Evolutionary conservation across 306 rosid genomes (phyloP), one percentile per base, ranked within the genome.

Genomic region (Vigna hirtella): DNA sequence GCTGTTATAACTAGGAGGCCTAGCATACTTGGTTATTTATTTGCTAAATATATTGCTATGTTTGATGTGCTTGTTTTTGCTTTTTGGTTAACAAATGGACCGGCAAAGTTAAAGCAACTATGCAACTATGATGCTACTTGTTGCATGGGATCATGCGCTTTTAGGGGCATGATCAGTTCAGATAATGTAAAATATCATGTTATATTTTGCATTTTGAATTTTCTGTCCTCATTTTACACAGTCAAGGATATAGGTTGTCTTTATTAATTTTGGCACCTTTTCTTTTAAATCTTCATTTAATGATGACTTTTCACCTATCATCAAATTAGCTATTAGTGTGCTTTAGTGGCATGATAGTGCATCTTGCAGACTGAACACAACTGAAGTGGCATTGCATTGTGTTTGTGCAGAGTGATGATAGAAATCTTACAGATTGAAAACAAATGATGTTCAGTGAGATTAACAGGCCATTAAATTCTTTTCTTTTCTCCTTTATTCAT

Each of bases 291-390:
- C 57, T 51, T 17, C 7, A 52, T 52, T n/a, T 24, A 12, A 74
- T 74, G 32, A 10, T 73, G 18, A 32, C 3, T 56, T 56, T 55
- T 56, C 62, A 56, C 62, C 62, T 22, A 24, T 40, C 49, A 52
- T 34, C 49, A 30, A n/a, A 32, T 15, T 57, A 58, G 53, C 43
- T 73, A 45, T 45, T 59, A 38, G 45, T 73, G 38, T 53, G 28
- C 30, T 71, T 26, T 34, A 14, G 64, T 72, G 18, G 51, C 13
- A 52, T 36, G 38, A 11, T 53, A 26, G 17, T n/a, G 13, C 5
- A 6, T 40, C 20, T 4, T 64, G 28, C 24, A 10, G 28, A n/a
- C 30, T 64, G 49, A 40, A 18, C 0, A 7, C 22, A 17, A 40
- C 17, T 18, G 32, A 67, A 24, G 1, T 45, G 53, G 6, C 55